phyloP scores from a whole-genome alignment of 2,329 filamentous ascomycete species.

The Microcyclosporella mali region DNA sequence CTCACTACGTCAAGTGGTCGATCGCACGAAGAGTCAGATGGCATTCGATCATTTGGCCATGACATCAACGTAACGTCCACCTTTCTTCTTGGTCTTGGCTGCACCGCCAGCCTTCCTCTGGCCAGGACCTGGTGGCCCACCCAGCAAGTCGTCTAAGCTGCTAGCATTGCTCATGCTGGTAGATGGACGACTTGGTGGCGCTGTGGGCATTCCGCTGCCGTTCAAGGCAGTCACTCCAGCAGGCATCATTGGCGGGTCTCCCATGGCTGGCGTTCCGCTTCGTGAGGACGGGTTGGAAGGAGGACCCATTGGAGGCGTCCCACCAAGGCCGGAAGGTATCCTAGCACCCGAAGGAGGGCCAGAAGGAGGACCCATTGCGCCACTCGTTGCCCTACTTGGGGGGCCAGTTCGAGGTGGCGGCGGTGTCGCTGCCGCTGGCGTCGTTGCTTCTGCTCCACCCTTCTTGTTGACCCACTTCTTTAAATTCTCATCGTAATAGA shows the following conservation, averaged over 20 bases:
- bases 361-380: conserved; percentile 49
- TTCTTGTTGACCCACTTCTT: conserved; percentile 99
- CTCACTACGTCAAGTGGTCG: not conserved
- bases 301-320: conserved; percentile 3
- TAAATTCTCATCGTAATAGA: conserved; percentile 91
- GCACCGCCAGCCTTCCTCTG: conserved; percentile 58
- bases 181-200: conserved; percentile 62
- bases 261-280: conserved; percentile 26
- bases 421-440: conserved; percentile 53
- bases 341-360: conserved; percentile 23
- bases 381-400: conserved; percentile 49
- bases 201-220: conserved; percentile 28
- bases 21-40: too few species aligned
- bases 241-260: conserved; percentile 9
- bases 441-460: conserved; percentile 56
- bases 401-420: conserved; percentile 63
- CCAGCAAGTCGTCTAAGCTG: conserved; percentile 88
- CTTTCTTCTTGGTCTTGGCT: conserved; percentile 66
- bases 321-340: conserved; percentile 5
- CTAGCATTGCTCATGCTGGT: conserved; percentile 88
- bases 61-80: conserved; percentile 87
- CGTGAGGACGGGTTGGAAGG: conserved; percentile 25
- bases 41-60: conserved; percentile 63
- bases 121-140: conserved; percentile 47
- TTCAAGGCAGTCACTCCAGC: conserved; percentile 23